Conservation (phyloP, 108 stramenopile species). For the Epithemia pelagica region DNA sequence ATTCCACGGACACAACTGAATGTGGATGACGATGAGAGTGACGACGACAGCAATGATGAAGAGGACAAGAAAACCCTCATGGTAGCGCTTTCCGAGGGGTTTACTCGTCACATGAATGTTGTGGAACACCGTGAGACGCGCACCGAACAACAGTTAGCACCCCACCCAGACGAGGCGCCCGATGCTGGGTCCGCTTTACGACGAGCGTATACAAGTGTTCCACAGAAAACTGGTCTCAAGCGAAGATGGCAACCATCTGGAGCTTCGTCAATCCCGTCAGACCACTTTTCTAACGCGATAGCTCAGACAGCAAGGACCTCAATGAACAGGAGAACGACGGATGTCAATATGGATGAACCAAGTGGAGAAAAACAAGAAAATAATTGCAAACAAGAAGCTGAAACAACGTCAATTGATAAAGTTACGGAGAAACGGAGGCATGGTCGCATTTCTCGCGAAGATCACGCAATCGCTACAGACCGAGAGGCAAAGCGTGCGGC, state of each 20-base stretch:
- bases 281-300: too few relatives aligned
- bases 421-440: too few relatives aligned
- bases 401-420: too few relatives aligned
- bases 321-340: too few relatives aligned
- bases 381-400: too few relatives aligned
- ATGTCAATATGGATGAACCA: too few relatives aligned
- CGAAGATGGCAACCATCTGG: slow-evolving; percentile 64
- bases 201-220: slow-evolving; percentile 53
- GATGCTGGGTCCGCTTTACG: slow-evolving; percentile 17
- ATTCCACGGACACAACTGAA: slow-evolving; percentile 15
- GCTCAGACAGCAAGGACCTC: too few relatives aligned
- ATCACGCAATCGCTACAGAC: too few relatives aligned
- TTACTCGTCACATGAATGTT: slow-evolving; percentile 27
- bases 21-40: slow-evolving; percentile 6
- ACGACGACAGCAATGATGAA: slow-evolving; percentile 13
- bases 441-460: too few relatives aligned
- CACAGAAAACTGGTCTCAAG: slow-evolving; percentile 69
- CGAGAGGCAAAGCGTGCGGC: too few relatives aligned
- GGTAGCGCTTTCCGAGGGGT: slow-evolving; percentile 22
- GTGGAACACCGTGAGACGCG: slow-evolving; percentile 17
- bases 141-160: slow-evolving; percentile 26
- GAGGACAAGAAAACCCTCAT: slow-evolving; percentile 13
- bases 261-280: slow-evolving; percentile 1
- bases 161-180: slow-evolving; percentile 6
- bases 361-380: too few relatives aligned